These are phyloP conservation scores for Telfairia occidentalis DNA, from an alignment of 331 rosid genomes.

Conservation along the genomic window DNA sequence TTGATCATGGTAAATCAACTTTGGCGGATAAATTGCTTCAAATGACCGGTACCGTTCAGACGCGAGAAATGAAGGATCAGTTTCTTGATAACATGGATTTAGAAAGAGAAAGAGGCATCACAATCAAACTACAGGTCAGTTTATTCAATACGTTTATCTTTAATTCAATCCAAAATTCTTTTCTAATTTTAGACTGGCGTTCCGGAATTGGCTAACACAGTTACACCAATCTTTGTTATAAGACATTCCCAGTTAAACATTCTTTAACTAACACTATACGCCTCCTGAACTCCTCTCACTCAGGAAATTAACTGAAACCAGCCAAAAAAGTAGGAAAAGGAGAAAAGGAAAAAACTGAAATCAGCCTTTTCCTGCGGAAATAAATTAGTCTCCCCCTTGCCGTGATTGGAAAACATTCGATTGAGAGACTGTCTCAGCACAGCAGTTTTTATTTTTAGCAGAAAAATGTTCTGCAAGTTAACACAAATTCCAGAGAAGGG, in stretches of 20 bases:
- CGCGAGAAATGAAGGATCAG: slow-evolving; percentile 92
- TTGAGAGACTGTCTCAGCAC: too few species aligned
- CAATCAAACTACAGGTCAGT: slow-evolving; percentile 72
- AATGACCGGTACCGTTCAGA: slow-evolving; percentile 76
- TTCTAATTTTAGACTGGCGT: background rate
- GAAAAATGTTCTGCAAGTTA: too few species aligned
- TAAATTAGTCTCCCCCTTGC: background rate
- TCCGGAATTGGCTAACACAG: background rate
- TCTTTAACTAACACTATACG: background rate
- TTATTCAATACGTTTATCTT: background rate
- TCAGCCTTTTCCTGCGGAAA: background rate
- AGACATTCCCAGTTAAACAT: background rate
- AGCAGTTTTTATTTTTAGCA: too few species aligned
- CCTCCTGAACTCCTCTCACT: background rate
- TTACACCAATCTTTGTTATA: background rate
- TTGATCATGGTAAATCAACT: slow-evolving; percentile 88
- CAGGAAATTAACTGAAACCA: background rate
- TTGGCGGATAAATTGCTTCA: slow-evolving; percentile 83
- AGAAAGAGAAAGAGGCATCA: slow-evolving; percentile 88
- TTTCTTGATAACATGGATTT: slow-evolving; percentile 98
- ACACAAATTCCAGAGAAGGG: too few species aligned
- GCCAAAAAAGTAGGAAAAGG: background rate
- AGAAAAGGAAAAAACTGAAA: background rate
- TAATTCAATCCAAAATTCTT: background rate
- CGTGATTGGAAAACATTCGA: too few species aligned